Evolutionary conservation across 202 grass and related monocot species (phyloP).

Genomic region (Schoenoplectus tabernaemontani): DNA sequence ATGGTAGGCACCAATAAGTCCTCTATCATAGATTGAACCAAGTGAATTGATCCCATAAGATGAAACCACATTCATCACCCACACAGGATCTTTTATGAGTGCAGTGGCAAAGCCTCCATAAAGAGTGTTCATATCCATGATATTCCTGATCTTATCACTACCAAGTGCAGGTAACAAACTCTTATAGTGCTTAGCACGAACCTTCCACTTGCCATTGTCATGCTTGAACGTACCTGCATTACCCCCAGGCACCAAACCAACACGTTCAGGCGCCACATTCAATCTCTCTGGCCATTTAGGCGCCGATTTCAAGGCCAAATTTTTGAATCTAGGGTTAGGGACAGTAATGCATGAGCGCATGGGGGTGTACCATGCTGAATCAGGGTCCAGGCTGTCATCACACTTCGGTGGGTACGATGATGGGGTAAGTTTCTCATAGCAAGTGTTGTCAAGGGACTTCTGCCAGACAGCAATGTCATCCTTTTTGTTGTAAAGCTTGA

Average conservation of each 20-base stretch:
- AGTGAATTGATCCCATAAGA: slow-evolving; percentile 77
- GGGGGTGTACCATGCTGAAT: slow-evolving; percentile 85
- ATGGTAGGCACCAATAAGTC: slow-evolving; percentile 76
- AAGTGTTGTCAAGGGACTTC: slow-evolving; percentile 45
- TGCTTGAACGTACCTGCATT: slow-evolving; percentile 63
- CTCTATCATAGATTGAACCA: slow-evolving; percentile 83
- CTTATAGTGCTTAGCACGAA: slow-evolving; percentile 61
- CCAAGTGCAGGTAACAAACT: slow-evolving; percentile 55
- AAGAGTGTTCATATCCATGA: slow-evolving; percentile 91
- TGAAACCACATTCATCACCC: slow-evolving; percentile 98
- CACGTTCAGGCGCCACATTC: slow-evolving; percentile 42
- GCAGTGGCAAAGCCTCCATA: slow-evolving; percentile 60
- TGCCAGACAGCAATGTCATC: slow-evolving; percentile 93
- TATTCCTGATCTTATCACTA: slow-evolving; percentile 65
- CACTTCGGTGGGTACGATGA: slow-evolving; percentile 59
- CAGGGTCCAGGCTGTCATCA: slow-evolving; percentile 80
- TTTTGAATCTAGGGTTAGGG: slow-evolving; percentile 43
- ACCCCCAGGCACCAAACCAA: slow-evolving; percentile 54
- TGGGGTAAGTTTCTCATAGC: slow-evolving; percentile 71
- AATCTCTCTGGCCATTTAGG: slow-evolving; percentile 87
- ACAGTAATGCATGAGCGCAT: slow-evolving; percentile 67
- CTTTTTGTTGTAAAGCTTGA: slow-evolving; percentile 74
- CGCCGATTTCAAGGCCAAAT: slow-evolving; percentile 33
- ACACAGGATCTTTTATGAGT: slow-evolving; percentile 73
- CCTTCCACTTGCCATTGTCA: slow-evolving; percentile 71